These are phyloP conservation scores for Phoma herbarum DNA, from an alignment of 2,329 filamentous ascomycete genomes.

Conservation along the genomic window DNA sequence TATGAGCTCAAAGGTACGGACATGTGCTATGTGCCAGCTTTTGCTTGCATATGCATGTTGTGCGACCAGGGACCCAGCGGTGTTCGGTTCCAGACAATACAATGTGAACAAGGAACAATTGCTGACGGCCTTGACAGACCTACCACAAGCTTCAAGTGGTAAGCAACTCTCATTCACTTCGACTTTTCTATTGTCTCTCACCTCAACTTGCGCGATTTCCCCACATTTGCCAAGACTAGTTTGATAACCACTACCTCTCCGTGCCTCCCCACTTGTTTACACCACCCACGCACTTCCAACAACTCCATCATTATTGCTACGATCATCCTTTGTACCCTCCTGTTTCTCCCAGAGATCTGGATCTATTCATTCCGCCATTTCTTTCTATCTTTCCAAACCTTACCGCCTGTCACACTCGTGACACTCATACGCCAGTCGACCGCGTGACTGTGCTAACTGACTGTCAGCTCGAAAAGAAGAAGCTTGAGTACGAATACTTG, in stretches of 20 bases:
- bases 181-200: slow-evolving; percentile 22
- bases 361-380: slow-evolving; percentile 21
- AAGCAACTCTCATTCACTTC: slow-evolving; percentile 55
- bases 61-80: slow-evolving; percentile 1
- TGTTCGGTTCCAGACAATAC: slow-evolving; percentile 18
- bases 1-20: not conserved
- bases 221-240: slow-evolving; percentile 16
- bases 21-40: not conserved
- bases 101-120: slow-evolving; percentile 33
- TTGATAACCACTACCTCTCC: slow-evolving; percentile 1
- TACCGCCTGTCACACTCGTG: slow-evolving; percentile 16
- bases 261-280: slow-evolving; percentile 13
- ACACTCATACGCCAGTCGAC: slow-evolving; percentile 26
- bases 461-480: slow-evolving; percentile 87
- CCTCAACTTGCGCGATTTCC: slow-evolving; percentile 19
- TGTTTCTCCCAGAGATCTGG: slow-evolving; percentile 26
- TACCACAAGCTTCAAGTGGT: slow-evolving; percentile 80
- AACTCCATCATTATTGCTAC: slow-evolving; percentile 21
- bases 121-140: slow-evolving; percentile 58
- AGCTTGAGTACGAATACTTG: slow-evolving; percentile 88
- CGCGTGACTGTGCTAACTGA: slow-evolving; percentile 40
- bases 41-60: slow-evolving; percentile 1
- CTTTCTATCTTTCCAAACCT: slow-evolving; percentile 22
- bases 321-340: slow-evolving; percentile 27
- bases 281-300: slow-evolving; percentile 6